Conservation (phyloP, 2,329 filamentous ascomycete species). For the Sordariomycetes sp. region DNA sequence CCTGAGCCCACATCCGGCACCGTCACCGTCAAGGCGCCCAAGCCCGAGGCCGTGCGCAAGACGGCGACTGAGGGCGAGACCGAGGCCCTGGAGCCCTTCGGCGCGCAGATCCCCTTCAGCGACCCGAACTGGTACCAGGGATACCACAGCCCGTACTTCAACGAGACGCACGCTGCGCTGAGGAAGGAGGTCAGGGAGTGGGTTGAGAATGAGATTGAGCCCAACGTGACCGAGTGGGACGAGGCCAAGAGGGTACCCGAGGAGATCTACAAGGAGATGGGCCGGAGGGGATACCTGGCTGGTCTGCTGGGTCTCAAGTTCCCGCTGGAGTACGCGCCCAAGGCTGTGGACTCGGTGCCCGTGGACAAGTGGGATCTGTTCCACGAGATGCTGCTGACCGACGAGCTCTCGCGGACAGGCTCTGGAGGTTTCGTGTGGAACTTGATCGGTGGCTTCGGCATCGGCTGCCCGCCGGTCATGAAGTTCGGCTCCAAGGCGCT, state of each 20-base stretch:
- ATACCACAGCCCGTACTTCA: slow-evolving; percentile 94
- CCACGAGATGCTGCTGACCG: slow-evolving; percentile 92
- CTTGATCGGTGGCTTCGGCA: slow-evolving; percentile 90
- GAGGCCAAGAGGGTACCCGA: slow-evolving; percentile 86
- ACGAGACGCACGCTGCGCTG: slow-evolving; percentile 84
- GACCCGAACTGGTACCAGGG: slow-evolving; percentile 94
- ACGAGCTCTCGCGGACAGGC: slow-evolving; percentile 82
- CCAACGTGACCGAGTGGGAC: slow-evolving; percentile 91
- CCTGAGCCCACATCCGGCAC: slow-evolving; percentile 27
- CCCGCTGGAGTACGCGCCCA: slow-evolving; percentile 67
- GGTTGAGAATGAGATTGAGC: slow-evolving; percentile 84
- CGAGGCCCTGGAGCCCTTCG: slow-evolving; percentile 76
- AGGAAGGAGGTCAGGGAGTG: slow-evolving; percentile 86
- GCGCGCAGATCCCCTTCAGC: slow-evolving; percentile 79
- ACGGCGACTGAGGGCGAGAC: slow-evolving; percentile 35
- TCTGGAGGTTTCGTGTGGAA: slow-evolving; percentile 97
- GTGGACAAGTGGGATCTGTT: slow-evolving; percentile 95
- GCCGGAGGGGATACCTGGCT: slow-evolving; percentile 84
- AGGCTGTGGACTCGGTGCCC: slow-evolving; percentile 70
- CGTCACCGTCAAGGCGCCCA: slow-evolving; percentile 22
- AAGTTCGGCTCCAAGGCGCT: slow-evolving; percentile 85
- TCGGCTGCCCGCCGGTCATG: slow-evolving; percentile 82
- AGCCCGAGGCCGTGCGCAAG: slow-evolving; percentile 18
- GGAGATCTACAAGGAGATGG: slow-evolving; percentile 91
- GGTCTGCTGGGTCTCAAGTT: slow-evolving; percentile 81